Evolutionary conservation across 768 basidiomycete species (phyloP).

Genomic region (Pisolithus microcarpus): DNA sequence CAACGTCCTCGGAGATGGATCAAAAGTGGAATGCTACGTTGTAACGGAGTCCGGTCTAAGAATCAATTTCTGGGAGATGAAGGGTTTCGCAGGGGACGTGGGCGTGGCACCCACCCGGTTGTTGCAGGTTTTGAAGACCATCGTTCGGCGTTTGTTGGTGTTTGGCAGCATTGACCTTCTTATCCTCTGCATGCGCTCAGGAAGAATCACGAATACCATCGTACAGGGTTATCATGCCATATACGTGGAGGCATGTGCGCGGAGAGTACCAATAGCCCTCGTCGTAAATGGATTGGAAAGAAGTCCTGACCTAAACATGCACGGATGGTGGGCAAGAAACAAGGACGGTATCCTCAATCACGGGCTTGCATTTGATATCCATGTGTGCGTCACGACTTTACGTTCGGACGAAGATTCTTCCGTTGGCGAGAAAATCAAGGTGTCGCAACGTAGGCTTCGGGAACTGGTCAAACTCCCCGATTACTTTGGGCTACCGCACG

Average conservation of each 20-base stretch:
- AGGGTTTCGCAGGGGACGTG: slow-evolving; percentile 27
- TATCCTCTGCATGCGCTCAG: slow-evolving; percentile 22
- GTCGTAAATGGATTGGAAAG: slow-evolving; percentile 14
- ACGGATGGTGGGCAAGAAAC: slow-evolving; percentile 27
- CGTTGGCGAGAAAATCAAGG: background rate
- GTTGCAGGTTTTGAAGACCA: slow-evolving; percentile 9
- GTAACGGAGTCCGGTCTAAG: slow-evolving; percentile 10
- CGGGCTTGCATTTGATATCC: background rate
- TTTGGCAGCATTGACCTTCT: slow-evolving; percentile 16
- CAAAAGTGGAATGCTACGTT: slow-evolving; percentile 15
- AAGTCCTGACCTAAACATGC: slow-evolving; percentile 10
- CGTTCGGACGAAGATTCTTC: background rate
- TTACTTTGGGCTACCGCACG: background rate
- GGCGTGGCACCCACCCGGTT: slow-evolving; percentile 9
- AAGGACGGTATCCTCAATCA: background rate
- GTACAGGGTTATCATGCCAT: slow-evolving; percentile 17
- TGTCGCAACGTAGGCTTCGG: background rate
- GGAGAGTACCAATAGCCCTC: slow-evolving; percentile 5
- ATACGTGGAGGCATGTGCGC: background rate
- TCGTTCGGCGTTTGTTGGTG: slow-evolving; percentile 22
- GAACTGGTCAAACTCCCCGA: background rate
- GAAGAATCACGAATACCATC: slow-evolving; percentile 14
- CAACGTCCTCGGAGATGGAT: slow-evolving; percentile 25
- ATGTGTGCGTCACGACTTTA: background rate
- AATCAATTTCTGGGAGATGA: slow-evolving; percentile 29